phyloP scores from a whole-genome alignment of 2,329 filamentous ascomycete genomes.

The Mollisiaceae sp. region DNA sequence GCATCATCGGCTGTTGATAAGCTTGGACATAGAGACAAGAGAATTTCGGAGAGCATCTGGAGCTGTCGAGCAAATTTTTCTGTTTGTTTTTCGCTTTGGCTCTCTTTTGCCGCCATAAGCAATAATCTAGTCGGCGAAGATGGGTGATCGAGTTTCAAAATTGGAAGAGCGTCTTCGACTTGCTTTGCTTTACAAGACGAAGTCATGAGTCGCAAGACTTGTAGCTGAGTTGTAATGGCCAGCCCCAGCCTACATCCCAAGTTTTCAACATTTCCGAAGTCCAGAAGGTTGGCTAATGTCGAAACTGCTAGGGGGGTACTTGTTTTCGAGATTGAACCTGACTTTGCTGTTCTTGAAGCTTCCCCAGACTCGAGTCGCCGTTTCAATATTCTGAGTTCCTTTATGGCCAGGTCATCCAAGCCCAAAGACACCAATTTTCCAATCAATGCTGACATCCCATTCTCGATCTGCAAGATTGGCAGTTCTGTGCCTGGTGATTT shows the following conservation, averaged over 20 bases:
- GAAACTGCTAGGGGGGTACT: slow-evolving; percentile 47
- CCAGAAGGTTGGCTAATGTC: slow-evolving; percentile 64
- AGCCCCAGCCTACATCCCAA: slow-evolving; percentile 55
- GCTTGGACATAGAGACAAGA: slow-evolving; percentile 71
- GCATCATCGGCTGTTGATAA: slow-evolving; percentile 68
- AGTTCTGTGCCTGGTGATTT: slow-evolving; percentile 57
- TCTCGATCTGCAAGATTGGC: slow-evolving; percentile 72
- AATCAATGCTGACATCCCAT: slow-evolving; percentile 72
- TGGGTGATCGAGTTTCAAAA: slow-evolving; percentile 56
- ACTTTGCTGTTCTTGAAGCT: slow-evolving; percentile 32
- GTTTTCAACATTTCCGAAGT: slow-evolving; percentile 57
- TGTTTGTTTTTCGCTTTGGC: slow-evolving; percentile 50
- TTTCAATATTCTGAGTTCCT: slow-evolving; percentile 71
- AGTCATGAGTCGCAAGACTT: slow-evolving; percentile 67
- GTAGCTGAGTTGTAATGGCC: slow-evolving; percentile 67
- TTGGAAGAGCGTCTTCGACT: slow-evolving; percentile 61
- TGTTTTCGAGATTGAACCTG: slow-evolving; percentile 31
- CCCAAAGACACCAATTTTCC: slow-evolving; percentile 69
- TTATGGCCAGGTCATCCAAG: slow-evolving; percentile 70
- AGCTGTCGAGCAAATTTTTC: slow-evolving; percentile 68
- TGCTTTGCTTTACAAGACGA: slow-evolving; percentile 62
- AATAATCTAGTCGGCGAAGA: slow-evolving; percentile 66
- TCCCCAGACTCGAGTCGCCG: slow-evolving; percentile 58
- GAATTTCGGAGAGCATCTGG: slow-evolving; percentile 66
- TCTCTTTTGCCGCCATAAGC: slow-evolving; percentile 46